Conservation (phyloP, 176 grass and related monocot species). For the Eragrostis curvula region DNA sequence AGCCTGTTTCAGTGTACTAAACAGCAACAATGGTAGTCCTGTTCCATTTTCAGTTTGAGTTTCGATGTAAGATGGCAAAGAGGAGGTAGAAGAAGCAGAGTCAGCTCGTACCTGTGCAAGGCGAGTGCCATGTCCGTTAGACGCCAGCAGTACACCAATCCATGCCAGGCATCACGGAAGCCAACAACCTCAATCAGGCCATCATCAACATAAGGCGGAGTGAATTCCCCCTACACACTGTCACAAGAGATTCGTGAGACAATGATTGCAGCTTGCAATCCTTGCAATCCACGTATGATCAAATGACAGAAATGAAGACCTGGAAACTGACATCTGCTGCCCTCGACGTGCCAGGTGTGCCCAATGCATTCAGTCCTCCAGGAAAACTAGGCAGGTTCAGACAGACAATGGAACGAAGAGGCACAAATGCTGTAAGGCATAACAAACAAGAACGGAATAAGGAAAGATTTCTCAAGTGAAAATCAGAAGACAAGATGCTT, state of each 20-base stretch:
- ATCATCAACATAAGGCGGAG: constrained; percentile 74
- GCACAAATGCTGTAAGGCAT: constrained; percentile 10
- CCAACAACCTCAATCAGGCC: constrained; percentile 84
- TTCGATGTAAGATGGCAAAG: background rate
- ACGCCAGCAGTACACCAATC: constrained; percentile 76
- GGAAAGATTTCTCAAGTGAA: background rate
- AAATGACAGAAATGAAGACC: background rate
- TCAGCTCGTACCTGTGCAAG: constrained; percentile 68
- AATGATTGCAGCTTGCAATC: background rate
- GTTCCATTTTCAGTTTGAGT: background rate
- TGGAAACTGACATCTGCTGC: constrained; percentile 46
- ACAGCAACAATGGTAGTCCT: background rate
- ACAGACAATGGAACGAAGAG: constrained; percentile 61
- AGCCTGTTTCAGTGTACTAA: background rate
- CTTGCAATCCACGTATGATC: constrained; percentile 2
- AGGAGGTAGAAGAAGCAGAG: background rate
- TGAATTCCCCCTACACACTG: constrained; percentile 64
- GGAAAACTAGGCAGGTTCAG: constrained; percentile 80
- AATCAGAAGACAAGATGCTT: background rate
- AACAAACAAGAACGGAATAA: constrained; percentile 1
- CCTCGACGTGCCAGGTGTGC: constrained; percentile 52
- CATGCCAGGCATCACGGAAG: constrained; percentile 91
- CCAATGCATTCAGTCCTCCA: constrained; percentile 76
- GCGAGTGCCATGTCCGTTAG: constrained; percentile 84
- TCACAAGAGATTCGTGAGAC: background rate